These are phyloP conservation scores for Polyplosphaeria fusca DNA, from an alignment of 495 filamentous ascomycete species.

Conservation along the genomic window DNA sequence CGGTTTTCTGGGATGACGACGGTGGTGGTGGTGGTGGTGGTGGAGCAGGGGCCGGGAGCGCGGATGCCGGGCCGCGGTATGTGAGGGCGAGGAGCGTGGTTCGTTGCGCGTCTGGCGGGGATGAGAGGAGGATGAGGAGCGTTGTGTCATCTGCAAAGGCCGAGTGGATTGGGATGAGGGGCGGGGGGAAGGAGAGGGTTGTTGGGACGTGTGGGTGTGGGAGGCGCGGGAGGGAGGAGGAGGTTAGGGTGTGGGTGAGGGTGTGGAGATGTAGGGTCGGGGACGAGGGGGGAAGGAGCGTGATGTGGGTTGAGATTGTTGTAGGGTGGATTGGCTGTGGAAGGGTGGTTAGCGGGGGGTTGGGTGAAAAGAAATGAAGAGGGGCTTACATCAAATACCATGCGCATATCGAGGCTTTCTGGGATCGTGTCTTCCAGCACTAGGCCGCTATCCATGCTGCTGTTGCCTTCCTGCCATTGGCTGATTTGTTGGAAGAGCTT, in stretches of 20 bases:
- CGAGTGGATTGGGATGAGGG: conserved; percentile 15
- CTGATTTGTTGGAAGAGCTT: conserved; percentile 24
- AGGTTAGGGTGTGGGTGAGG: conserved; percentile 14
- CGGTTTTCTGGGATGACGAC: background rate
- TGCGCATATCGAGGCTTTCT: conserved; percentile 30
- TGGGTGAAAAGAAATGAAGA: background rate
- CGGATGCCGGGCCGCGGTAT: background rate
- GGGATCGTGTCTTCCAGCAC: conserved; percentile 16
- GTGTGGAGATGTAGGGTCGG: conserved; percentile 28
- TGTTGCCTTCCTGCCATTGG: conserved; percentile 22
- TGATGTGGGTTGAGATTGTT: conserved; percentile 22
- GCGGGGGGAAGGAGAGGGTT: conserved; percentile 5
- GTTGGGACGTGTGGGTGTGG: conserved; percentile 7
- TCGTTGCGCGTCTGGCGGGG: background rate
- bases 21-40: conserved; percentile 9
- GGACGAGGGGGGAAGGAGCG: background rate
- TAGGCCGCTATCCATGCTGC: conserved; percentile 24
- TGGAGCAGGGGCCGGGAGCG: conserved; percentile 1
- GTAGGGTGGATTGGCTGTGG: background rate
- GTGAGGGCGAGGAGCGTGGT: background rate
- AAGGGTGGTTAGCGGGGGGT: conserved; percentile 2
- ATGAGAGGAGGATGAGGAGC: conserved; percentile 24
- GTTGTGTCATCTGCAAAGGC: conserved; percentile 35
- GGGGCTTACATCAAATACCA: conserved; percentile 32
- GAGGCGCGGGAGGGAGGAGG: conserved; percentile 3